A percentile compares a stretch with the other conserved stretches of the same genome.
Evolutionary conservation across 2,329 filamentous ascomycete genomes (phyloP).

Genomic region (Botrytis pseudocinerea): DNA sequence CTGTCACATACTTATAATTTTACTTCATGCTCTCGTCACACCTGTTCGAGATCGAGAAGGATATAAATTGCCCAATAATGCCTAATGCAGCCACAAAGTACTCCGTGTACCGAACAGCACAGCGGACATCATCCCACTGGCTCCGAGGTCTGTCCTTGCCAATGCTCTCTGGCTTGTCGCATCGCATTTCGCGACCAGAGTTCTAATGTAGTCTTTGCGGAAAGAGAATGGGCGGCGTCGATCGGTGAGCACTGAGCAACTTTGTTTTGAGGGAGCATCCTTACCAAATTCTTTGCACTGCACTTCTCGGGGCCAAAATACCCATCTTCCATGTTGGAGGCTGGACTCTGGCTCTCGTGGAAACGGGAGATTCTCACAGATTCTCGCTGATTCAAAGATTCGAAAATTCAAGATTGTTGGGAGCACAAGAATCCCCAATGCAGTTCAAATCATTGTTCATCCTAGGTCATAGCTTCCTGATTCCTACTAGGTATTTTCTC

Average conservation of each 20-base stretch:
- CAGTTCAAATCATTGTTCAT: slow-evolving; percentile 20
- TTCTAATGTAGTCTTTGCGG: slow-evolving; percentile 7
- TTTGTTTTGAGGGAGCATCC: slow-evolving; percentile 4
- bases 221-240: slow-evolving; percentile 18
- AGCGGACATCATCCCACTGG: slow-evolving; percentile 12
- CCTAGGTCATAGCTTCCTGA: slow-evolving; percentile 8
- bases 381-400: neutral
- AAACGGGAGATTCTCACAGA: neutral
- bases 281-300: neutral
- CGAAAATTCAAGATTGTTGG: slow-evolving; percentile 9
- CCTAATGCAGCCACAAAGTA: slow-evolving; percentile 21
- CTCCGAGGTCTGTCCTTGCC: slow-evolving; percentile 21
- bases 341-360: neutral
- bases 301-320: neutral
- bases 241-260: slow-evolving; percentile 10
- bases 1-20: neutral
- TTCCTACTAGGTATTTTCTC: neutral
- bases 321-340: neutral
- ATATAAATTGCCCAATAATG: slow-evolving; percentile 22
- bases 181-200: slow-evolving; percentile 1
- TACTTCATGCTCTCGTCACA: slow-evolving; percentile 19
- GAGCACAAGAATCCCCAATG: slow-evolving; percentile 16
- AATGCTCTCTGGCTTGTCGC: neutral
- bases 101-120: slow-evolving; percentile 5
- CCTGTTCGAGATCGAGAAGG: slow-evolving; percentile 10